Conservation (phyloP, 176 grass and related monocot species). For the Chrysopogon serrulatus region DNA sequence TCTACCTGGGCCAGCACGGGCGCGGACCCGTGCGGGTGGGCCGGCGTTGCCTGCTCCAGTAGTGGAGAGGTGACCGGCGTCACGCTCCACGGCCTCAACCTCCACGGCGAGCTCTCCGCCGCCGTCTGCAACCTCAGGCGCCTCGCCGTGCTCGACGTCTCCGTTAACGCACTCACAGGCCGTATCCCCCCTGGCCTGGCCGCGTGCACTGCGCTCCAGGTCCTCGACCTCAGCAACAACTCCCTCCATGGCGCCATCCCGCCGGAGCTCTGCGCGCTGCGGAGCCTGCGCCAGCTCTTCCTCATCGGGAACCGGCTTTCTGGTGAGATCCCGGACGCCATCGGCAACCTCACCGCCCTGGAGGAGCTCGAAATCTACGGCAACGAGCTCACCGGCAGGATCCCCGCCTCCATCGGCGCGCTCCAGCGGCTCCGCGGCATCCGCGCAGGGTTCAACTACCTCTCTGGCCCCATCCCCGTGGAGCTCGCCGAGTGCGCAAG, state of each 20-base stretch:
- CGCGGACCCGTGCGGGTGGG: slow-evolving; percentile 57
- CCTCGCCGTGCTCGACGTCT: slow-evolving; percentile 63
- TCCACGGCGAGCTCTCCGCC: slow-evolving; percentile 52
- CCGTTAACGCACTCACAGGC: slow-evolving; percentile 57
- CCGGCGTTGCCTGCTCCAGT: slow-evolving; percentile 53
- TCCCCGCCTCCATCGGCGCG: slow-evolving; percentile 52
- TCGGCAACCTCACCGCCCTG: slow-evolving; percentile 55
- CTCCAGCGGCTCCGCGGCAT: slow-evolving; percentile 64
- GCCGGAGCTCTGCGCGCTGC: slow-evolving; percentile 40
- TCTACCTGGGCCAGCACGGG: slow-evolving; percentile 36
- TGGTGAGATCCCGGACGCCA: slow-evolving; percentile 40
- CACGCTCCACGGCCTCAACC: slow-evolving; percentile 53
- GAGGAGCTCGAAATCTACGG: slow-evolving; percentile 79
- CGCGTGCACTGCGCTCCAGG: slow-evolving; percentile 48
- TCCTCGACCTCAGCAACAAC: slow-evolving; percentile 88
- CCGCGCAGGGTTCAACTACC: slow-evolving; percentile 57
- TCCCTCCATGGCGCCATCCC: slow-evolving; percentile 53
- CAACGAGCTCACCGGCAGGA: slow-evolving; percentile 79
- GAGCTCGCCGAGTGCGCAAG: slow-evolving; percentile 58
- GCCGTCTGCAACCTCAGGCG: slow-evolving; percentile 53
- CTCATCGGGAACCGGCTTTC: slow-evolving; percentile 69
- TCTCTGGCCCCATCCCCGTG: slow-evolving; percentile 67
- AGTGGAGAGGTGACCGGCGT: slow-evolving; percentile 49
- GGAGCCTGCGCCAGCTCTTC: slow-evolving; percentile 49
- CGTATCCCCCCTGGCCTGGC: slow-evolving; percentile 36